Evolutionary conservation across 257 asterid genomes (phyloP).

Genomic region (Dorcoceras hygrometricum): DNA sequence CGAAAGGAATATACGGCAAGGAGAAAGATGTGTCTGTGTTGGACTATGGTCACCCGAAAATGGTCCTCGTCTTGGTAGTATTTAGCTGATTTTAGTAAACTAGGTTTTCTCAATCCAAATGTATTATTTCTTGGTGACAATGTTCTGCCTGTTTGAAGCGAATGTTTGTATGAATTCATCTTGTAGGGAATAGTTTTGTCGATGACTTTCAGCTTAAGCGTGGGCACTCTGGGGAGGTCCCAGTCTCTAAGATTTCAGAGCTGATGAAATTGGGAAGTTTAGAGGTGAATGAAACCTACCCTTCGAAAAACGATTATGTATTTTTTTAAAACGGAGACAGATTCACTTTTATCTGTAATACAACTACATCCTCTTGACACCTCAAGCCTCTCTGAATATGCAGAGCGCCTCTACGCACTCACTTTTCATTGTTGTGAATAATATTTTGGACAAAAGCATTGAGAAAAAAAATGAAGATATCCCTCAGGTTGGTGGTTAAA

Average conservation of each 20-base stretch:
- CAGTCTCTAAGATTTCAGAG: slow-evolving; percentile 66
- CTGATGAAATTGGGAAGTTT: slow-evolving; percentile 64
- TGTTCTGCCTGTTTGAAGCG: slow-evolving; percentile 21
- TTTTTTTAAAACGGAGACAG: background rate
- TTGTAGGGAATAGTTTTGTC: slow-evolving; percentile 39
- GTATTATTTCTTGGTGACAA: slow-evolving; percentile 4
- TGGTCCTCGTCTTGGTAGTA: background rate
- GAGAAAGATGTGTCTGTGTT: background rate
- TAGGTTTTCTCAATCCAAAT: slow-evolving; percentile 12
- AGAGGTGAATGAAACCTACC: slow-evolving; percentile 49
- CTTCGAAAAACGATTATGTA: background rate
- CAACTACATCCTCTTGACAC: slow-evolving; percentile 24
- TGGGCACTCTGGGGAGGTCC: slow-evolving; percentile 47
- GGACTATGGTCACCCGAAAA: background rate
- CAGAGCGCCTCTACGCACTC: slow-evolving; percentile 76
- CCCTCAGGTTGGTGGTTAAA: slow-evolving; percentile 59
- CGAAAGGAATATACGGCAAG: slow-evolving; percentile 2
- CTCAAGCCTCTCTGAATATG: slow-evolving; percentile 30
- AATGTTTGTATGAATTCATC: slow-evolving; percentile 26
- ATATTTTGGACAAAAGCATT: slow-evolving; percentile 68
- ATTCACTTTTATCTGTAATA: slow-evolving; percentile 8
- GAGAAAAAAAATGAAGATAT: slow-evolving; percentile 74
- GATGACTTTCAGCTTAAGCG: slow-evolving; percentile 47
- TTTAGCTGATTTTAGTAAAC: slow-evolving; percentile 22
- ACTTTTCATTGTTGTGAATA: slow-evolving; percentile 58